Conservation (phyloP, 2,329 filamentous ascomycete genomes). For the Arthrocladium fulminans region DNA sequence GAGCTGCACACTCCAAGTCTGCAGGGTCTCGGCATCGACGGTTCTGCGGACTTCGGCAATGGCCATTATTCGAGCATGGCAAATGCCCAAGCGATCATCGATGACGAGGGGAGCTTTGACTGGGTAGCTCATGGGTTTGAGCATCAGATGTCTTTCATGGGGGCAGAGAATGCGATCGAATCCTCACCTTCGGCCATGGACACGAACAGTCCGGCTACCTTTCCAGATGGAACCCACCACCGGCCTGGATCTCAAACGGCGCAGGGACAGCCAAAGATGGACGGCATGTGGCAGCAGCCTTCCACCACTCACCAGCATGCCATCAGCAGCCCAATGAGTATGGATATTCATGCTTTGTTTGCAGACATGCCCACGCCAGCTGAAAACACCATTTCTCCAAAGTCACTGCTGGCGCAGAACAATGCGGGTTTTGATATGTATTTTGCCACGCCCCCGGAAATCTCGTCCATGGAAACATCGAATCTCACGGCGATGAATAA, state of each 20-base stretch:
- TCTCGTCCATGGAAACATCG: constrained; percentile 64
- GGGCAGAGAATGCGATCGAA: constrained; percentile 71
- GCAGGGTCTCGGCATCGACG: constrained; percentile 39
- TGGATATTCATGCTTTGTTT: constrained; percentile 69
- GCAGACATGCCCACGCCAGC: constrained; percentile 60
- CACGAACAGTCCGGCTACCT: constrained; percentile 82
- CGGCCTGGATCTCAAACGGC: constrained; percentile 45
- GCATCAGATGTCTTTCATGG: constrained; percentile 61
- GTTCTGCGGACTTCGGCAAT: constrained; percentile 35
- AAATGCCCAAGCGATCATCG: constrained; percentile 48
- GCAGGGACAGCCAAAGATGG: constrained; percentile 38
- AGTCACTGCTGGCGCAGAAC: constrained; percentile 60
- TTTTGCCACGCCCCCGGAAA: constrained; percentile 71
- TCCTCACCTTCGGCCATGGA: constrained; percentile 95
- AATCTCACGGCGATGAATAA: constrained; percentile 41
- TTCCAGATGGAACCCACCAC: constrained; percentile 71
- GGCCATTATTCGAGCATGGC: constrained; percentile 46
- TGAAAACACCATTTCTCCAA: constrained; percentile 66
- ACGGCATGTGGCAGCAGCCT: constrained; percentile 59
- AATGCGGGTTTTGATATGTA: constrained; percentile 53
- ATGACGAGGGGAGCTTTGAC: constrained; percentile 67
- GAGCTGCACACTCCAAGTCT: constrained; percentile 75
- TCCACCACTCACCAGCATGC: constrained; percentile 62
- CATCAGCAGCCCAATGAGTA: constrained; percentile 56
- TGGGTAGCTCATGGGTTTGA: constrained; percentile 74